Evolutionary conservation across 805 yeast species (phyloP).

Genomic region (Kodamaea jinghongensis): DNA sequence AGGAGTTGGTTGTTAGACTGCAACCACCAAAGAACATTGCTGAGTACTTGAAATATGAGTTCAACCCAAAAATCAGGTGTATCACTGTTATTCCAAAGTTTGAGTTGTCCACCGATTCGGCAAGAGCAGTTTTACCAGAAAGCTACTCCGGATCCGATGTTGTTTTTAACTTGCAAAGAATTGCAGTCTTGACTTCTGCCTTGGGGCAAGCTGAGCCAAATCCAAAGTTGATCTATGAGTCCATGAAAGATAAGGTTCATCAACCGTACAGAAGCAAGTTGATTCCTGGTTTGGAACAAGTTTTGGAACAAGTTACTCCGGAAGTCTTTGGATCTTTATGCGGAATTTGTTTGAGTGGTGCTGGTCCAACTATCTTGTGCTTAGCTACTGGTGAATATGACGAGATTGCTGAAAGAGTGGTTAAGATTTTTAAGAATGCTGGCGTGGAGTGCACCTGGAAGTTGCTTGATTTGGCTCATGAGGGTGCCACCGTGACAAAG

Average conservation of each 20-base stretch:
- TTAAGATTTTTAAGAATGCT: slow-evolving; percentile 63
- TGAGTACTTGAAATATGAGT: slow-evolving; percentile 79
- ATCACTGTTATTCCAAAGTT: slow-evolving; percentile 90
- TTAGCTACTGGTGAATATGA: slow-evolving; percentile 89
- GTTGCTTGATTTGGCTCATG: slow-evolving; percentile 79
- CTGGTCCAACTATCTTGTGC: slow-evolving; percentile 96
- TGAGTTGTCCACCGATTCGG: slow-evolving; percentile 88
- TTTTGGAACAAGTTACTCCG: slow-evolving; percentile 78
- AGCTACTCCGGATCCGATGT: slow-evolving; percentile 77
- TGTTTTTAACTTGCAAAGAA: slow-evolving; percentile 88
- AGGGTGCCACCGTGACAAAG: slow-evolving; percentile 65
- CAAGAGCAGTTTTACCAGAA: slow-evolving; percentile 85
- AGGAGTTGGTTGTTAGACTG: slow-evolving; percentile 35
- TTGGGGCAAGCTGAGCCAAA: slow-evolving; percentile 82
- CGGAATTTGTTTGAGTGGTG: slow-evolving; percentile 95
- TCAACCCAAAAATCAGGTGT: slow-evolving; percentile 82
- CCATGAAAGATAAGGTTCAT: slow-evolving; percentile 96
- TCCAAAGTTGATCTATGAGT: slow-evolving; percentile 78
- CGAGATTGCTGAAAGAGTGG: slow-evolving; percentile 72
- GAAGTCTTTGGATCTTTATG: slow-evolving; percentile 76
- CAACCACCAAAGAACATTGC: slow-evolving; percentile 83
- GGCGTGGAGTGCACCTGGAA: slow-evolving; percentile 77
- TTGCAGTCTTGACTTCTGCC: slow-evolving; percentile 90
- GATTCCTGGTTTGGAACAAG: slow-evolving; percentile 87
- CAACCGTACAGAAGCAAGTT: slow-evolving; percentile 94